Evolutionary conservation across 73 alveolate genomes (phyloP).

Genomic region (Stentor roeselii): DNA sequence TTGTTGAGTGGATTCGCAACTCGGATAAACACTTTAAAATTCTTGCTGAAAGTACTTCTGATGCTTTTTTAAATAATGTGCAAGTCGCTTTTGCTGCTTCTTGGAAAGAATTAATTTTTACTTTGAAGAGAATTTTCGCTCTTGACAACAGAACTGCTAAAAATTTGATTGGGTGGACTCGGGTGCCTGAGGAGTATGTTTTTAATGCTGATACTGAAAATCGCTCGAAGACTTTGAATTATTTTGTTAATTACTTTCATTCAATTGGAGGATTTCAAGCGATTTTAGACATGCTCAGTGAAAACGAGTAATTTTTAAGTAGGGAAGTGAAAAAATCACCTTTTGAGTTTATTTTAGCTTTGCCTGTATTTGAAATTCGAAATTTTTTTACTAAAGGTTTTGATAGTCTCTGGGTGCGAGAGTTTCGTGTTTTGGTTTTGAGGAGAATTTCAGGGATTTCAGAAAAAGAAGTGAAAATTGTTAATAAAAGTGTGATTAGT

Average conservation of each 20-base stretch:
- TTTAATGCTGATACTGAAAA: neutral
- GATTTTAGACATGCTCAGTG: neutral
- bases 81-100: slow-evolving; percentile 39
- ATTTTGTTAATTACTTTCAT: neutral
- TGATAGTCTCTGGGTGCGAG: neutral
- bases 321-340: slow-evolving; percentile 1
- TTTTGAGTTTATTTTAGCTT: neutral
- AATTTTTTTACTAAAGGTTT: neutral
- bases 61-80: slow-evolving; percentile 27
- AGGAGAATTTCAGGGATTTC: slow-evolving; percentile 30
- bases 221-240: neutral
- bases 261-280: neutral
- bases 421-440: slow-evolving; percentile 10
- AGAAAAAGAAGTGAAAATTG: slow-evolving; percentile 40
- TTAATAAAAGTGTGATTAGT: slow-evolving; percentile 33
- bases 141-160: slow-evolving; percentile 18
- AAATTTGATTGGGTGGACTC: neutral
- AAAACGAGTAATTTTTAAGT: neutral
- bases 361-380: neutral
- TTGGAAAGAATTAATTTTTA: slow-evolving; percentile 37
- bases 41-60: slow-evolving; percentile 29
- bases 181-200: neutral
- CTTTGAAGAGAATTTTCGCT: slow-evolving; percentile 38
- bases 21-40: slow-evolving; percentile 27
- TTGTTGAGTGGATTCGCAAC: slow-evolving; percentile 43